These are phyloP conservation scores for Verticillium dahliae DNA, from an alignment of 2,329 filamentous ascomycete genomes.

Conservation along the genomic window DNA sequence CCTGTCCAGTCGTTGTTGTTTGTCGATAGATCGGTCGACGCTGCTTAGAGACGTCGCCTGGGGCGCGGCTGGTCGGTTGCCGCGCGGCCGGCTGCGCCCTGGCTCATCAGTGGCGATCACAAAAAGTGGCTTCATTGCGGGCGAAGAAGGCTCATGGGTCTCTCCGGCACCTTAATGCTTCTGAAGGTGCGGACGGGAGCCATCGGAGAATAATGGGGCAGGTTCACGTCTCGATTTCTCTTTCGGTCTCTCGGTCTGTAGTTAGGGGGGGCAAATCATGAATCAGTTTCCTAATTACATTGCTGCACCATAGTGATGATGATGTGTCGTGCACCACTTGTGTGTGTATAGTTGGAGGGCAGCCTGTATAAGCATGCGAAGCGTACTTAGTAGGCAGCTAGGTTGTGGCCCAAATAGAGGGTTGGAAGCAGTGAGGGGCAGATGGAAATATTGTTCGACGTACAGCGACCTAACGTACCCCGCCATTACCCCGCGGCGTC, in stretches of 20 bases:
- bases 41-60: slow-evolving; percentile 10
- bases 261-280: slow-evolving; percentile 11
- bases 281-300: slow-evolving; percentile 8
- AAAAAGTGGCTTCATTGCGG: slow-evolving; percentile 14
- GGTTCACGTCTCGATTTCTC: slow-evolving; percentile 14
- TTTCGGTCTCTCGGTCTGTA: slow-evolving; percentile 12
- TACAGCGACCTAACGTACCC: not conserved
- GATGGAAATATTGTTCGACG: not conserved
- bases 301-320: not conserved
- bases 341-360: too few relatives aligned
- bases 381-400: too few relatives aligned
- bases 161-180: slow-evolving; percentile 14
- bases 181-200: slow-evolving; percentile 11
- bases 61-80: slow-evolving; percentile 8
- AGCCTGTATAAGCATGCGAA: too few relatives aligned
- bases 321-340: not conserved
- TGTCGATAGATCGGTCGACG: slow-evolving; percentile 14
- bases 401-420: not conserved
- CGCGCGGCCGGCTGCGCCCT: slow-evolving; percentile 8
- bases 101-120: slow-evolving; percentile 10
- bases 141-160: slow-evolving; percentile 12
- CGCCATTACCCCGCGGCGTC: not conserved
- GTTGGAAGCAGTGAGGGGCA: not conserved
- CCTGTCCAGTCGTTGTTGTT: slow-evolving; percentile 10
- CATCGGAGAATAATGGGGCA: slow-evolving; percentile 9